phyloP scores from a whole-genome alignment of 441 rosid genomes.

The Biscutella laevigata region DNA sequence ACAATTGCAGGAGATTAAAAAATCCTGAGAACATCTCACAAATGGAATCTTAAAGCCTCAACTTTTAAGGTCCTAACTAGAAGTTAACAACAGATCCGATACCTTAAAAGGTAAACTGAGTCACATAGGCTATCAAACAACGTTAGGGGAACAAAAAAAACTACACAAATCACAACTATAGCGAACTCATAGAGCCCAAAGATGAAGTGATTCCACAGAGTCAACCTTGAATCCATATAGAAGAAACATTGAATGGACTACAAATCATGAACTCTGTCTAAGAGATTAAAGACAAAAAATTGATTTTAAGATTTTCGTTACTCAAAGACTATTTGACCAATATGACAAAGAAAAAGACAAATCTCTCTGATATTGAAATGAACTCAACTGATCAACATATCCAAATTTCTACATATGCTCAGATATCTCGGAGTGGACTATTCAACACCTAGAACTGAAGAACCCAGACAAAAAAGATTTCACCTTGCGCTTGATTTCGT shows the following conservation, averaged over 20 bases:
- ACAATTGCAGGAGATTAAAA: not conserved
- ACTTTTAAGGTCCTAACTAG: not conserved
- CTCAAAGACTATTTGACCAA: not conserved
- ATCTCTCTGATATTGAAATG: slow-evolving; percentile 1
- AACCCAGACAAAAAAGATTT: not conserved
- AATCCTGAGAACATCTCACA: not conserved
- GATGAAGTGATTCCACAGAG: not conserved
- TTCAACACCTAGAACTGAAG: not conserved
- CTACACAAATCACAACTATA: not conserved
- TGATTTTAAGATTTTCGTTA: not conserved
- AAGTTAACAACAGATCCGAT: not conserved
- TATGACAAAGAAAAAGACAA: not conserved
- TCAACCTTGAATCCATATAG: not conserved
- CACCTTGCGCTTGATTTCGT: slow-evolving; percentile 93
- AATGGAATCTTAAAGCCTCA: slow-evolving; percentile 2
- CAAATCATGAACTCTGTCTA: not conserved
- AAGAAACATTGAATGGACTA: not conserved
- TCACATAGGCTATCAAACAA: not conserved
- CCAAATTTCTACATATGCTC: not conserved
- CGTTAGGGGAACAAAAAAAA: not conserved
- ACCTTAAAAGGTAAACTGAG: not conserved
- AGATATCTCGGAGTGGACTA: not conserved
- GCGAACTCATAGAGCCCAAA: not conserved
- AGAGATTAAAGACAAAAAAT: not conserved
- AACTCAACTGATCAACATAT: not conserved